Conservation (phyloP, 2,329 filamentous ascomycete genomes). For the Gaeumannomyces tritici region DNA sequence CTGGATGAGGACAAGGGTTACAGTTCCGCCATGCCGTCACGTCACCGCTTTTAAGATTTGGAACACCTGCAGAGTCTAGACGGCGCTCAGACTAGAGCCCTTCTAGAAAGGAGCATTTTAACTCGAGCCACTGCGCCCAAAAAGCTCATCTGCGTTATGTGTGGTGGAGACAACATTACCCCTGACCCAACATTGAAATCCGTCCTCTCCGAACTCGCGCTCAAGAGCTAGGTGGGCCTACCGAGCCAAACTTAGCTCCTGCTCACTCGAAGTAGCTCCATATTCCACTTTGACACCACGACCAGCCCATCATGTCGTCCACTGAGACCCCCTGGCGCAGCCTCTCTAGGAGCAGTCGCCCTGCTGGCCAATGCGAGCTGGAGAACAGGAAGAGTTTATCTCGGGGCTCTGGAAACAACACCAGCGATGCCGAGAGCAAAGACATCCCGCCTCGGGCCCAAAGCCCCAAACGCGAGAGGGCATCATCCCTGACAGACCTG, state of each 20-base stretch:
- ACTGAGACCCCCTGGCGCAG: neutral
- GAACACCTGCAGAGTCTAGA: too few relatives aligned
- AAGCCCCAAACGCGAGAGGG: neutral
- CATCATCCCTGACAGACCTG: slow-evolving; percentile 9
- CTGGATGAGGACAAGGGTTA: neutral
- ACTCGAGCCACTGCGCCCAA: too few relatives aligned
- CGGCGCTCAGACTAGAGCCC: too few relatives aligned
- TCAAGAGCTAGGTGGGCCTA: too few relatives aligned
- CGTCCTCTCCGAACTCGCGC: too few relatives aligned
- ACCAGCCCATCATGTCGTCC: neutral
- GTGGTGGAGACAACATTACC: too few relatives aligned
- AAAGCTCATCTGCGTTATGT: too few relatives aligned
- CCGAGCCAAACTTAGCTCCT: too few relatives aligned
- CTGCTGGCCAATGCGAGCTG: neutral
- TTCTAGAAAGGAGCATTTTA: too few relatives aligned
- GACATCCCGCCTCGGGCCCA: neutral
- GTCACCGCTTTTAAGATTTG: neutral
- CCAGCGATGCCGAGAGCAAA: neutral
- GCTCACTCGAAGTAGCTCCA: too few relatives aligned
- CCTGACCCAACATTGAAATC: too few relatives aligned
- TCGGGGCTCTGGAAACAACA: neutral
- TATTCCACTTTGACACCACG: too few relatives aligned
- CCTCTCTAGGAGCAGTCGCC: neutral
- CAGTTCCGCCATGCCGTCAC: neutral
- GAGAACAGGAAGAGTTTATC: neutral